These are phyloP conservation scores for Aspergillus japonicus DNA, from an alignment of 2,329 filamentous ascomycete species.

Conservation along the genomic window DNA sequence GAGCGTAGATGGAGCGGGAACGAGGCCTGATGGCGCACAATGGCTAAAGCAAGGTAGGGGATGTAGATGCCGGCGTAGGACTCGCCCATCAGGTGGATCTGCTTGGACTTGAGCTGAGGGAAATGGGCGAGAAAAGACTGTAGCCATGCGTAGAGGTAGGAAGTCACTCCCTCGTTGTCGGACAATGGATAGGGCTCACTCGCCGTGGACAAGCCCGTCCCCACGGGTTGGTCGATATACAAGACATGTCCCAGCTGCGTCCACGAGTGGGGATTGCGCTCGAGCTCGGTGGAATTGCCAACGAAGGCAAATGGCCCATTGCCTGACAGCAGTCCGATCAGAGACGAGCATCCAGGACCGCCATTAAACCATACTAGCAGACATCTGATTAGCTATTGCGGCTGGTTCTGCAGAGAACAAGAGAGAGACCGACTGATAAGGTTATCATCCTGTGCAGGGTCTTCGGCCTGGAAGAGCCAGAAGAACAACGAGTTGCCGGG, in stretches of 20 bases:
- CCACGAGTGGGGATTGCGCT: conserved; percentile 30
- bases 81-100: conserved; percentile 39
- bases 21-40: conserved; percentile 28
- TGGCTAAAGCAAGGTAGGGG: conserved; percentile 36
- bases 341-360: conserved; percentile 37
- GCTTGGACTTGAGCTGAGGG: conserved; percentile 31
- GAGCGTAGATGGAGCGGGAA: conserved; percentile 34
- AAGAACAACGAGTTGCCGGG: conserved; percentile 37
- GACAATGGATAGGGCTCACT: conserved; percentile 29
- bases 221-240: conserved; percentile 40
- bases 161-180: conserved; percentile 29
- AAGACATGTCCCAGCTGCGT: conserved; percentile 35
- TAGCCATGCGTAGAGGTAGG: conserved; percentile 35
- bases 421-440: conserved; percentile 32
- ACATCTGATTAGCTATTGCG: background rate
- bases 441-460: conserved; percentile 30
- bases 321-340: conserved; percentile 28
- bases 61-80: conserved; percentile 41
- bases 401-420: conserved; percentile 14
- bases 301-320: conserved; percentile 16
- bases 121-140: conserved; percentile 31
- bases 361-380: conserved; percentile 37
- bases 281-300: conserved; percentile 23
- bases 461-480: conserved; percentile 37
- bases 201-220: conserved; percentile 36